Conservation (phyloP, 352 stramenopile species). For the Phytophthora syringae region DNA sequence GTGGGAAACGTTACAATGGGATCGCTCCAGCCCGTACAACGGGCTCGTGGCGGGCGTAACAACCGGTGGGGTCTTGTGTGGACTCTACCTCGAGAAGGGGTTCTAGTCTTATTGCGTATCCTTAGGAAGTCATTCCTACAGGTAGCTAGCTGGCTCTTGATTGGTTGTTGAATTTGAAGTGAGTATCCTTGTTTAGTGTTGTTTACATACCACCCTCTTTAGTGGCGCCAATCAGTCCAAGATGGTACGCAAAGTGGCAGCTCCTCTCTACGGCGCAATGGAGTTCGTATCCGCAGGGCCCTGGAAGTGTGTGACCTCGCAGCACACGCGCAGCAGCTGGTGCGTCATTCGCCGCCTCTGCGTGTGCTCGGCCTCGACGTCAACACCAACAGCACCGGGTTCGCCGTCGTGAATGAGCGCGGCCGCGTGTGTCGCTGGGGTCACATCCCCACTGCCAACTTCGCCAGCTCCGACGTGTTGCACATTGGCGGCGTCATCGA, state of each 20-base stretch:
- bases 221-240: conserved; percentile 2
- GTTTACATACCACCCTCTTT: too few species aligned
- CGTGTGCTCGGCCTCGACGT: conserved; percentile 82
- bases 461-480: conserved; percentile 73
- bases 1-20: neutral
- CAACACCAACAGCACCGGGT: conserved; percentile 88
- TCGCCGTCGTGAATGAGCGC: conserved; percentile 64
- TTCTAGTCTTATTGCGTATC: too few species aligned
- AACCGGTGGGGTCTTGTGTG: neutral
- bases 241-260: conserved; percentile 20
- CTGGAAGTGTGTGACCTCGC: conserved; percentile 42
- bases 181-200: too few species aligned
- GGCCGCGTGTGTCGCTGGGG: conserved; percentile 63
- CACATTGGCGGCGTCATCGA: conserved; percentile 64
- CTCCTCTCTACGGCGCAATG: conserved; percentile 46
- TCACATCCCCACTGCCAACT: conserved; percentile 63
- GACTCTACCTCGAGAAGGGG: neutral
- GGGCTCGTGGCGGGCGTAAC: neutral
- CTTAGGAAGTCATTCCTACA: too few species aligned
- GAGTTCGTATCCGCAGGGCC: conserved; percentile 60
- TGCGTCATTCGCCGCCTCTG: conserved; percentile 39
- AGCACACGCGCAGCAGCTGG: conserved; percentile 29
- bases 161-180: too few species aligned
- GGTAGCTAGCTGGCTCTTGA: too few species aligned
- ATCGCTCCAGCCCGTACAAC: neutral